Conservation (phyloP, 2,329 filamentous ascomycete species). For the Fusarium foetens region DNA sequence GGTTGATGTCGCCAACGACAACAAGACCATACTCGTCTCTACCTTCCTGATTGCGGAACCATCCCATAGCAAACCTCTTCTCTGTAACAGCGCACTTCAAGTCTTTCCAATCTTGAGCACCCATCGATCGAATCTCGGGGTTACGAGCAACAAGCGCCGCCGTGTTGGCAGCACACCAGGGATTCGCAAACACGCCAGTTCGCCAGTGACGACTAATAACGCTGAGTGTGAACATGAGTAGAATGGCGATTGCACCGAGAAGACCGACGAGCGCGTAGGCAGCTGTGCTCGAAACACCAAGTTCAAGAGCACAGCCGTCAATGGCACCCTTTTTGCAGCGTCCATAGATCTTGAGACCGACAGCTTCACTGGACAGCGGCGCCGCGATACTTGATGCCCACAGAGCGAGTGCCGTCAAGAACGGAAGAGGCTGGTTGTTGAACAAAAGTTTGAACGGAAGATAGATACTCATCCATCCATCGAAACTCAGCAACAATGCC, state of each 20-base stretch:
- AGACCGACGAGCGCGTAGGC: slow-evolving; percentile 30
- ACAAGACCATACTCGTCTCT: slow-evolving; percentile 36
- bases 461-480: slow-evolving; percentile 50
- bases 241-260: slow-evolving; percentile 5
- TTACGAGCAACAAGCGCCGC: slow-evolving; percentile 37
- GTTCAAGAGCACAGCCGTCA: slow-evolving; percentile 35
- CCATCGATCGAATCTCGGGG: slow-evolving; percentile 26
- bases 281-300: slow-evolving; percentile 28
- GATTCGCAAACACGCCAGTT: slow-evolving; percentile 39
- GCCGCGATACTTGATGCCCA: slow-evolving; percentile 25
- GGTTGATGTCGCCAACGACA: slow-evolving; percentile 1
- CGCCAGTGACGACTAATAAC: slow-evolving; percentile 35
- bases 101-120: slow-evolving; percentile 23
- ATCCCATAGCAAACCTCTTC: slow-evolving; percentile 30
- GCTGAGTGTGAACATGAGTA: slow-evolving; percentile 13
- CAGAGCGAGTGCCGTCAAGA: slow-evolving; percentile 24
- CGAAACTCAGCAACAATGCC: slow-evolving; percentile 56
- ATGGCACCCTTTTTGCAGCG: slow-evolving; percentile 26
- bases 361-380: slow-evolving; percentile 35
- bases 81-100: slow-evolving; percentile 21
- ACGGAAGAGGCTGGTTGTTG: slow-evolving; percentile 49
- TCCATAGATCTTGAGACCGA: slow-evolving; percentile 39
- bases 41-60: slow-evolving; percentile 15
- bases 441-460: slow-evolving; percentile 49
- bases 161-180: slow-evolving; percentile 32